Conservation (phyloP, 768 basidiomycete species). For the Termitomyces sp. region DNA sequence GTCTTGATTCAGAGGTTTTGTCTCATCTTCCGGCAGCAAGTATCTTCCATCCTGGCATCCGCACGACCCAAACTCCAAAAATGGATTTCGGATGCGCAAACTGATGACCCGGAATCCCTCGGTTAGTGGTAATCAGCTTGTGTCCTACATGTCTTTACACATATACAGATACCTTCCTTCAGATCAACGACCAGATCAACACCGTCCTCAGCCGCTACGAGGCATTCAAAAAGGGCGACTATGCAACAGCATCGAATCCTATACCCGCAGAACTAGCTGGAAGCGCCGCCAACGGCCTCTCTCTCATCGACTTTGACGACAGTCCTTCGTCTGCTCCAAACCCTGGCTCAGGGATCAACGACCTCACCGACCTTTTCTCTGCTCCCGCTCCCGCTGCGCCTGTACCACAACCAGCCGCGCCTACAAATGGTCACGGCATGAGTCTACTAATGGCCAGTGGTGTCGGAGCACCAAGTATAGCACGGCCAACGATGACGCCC, state of each 20-base stretch:
- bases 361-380: constrained; percentile 60
- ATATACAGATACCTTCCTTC: constrained; percentile 77
- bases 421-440: constrained; percentile 9
- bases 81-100: constrained; percentile 93
- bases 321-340: constrained; percentile 17
- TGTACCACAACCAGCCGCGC: constrained; percentile 15
- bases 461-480: constrained; percentile 10
- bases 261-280: constrained; percentile 56
- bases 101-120: constrained; percentile 84
- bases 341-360: constrained; percentile 29
- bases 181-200: constrained; percentile 98
- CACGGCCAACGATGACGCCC: constrained; percentile 16
- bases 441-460: constrained; percentile 12
- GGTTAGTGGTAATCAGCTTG: constrained; percentile 40
- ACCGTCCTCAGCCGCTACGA: constrained; percentile 86
- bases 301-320: constrained; percentile 81
- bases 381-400: constrained; percentile 18
- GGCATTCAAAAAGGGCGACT: constrained; percentile 91
- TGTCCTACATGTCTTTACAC: background rate
- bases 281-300: constrained; percentile 29
- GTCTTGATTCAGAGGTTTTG: background rate
- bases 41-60: constrained; percentile 69
- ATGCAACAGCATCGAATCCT: constrained; percentile 56
- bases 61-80: constrained; percentile 95
- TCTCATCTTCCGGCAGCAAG: constrained; percentile 55